A percentile compares a stretch with the other conserved stretches of the same genome.
phyloP scores from a whole-genome alignment of 1,284 basidiomycete species.

The Hemileia vastatrix region DNA sequence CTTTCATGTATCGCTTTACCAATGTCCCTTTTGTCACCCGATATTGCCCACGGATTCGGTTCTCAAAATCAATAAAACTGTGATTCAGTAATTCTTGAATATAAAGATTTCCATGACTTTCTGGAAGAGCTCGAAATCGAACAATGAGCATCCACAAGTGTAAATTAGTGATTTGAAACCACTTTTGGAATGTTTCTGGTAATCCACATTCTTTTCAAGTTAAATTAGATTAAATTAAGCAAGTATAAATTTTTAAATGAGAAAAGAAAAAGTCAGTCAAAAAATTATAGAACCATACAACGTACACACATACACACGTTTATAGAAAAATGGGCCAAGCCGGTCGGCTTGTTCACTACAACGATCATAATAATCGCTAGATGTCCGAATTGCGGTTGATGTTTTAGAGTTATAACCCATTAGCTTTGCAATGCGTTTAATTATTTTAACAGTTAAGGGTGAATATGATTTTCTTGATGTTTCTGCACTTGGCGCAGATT shows the following conservation, averaged over 20 bases:
- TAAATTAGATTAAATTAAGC: neutral
- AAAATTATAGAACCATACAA: slow-evolving; percentile 24
- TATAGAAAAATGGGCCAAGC: slow-evolving; percentile 35
- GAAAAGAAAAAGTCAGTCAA: neutral
- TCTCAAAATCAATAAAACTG: slow-evolving; percentile 91
- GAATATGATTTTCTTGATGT: slow-evolving; percentile 17
- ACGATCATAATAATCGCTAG: slow-evolving; percentile 51
- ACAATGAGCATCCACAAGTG: slow-evolving; percentile 85
- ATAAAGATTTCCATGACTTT: slow-evolving; percentile 56
- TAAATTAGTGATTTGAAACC: slow-evolving; percentile 90
- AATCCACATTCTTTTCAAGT: slow-evolving; percentile 64
- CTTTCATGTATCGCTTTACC: slow-evolving; percentile 79
- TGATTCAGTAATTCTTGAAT: slow-evolving; percentile 80
- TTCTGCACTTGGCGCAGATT: too few species aligned
- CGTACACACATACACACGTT: slow-evolving; percentile 13
- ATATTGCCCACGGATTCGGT: slow-evolving; percentile 69
- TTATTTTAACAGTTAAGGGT: slow-evolving; percentile 25
- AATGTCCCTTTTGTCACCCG: slow-evolving; percentile 62
- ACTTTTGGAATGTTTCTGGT: slow-evolving; percentile 90
- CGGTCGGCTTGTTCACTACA: slow-evolving; percentile 50
- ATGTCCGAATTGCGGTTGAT: slow-evolving; percentile 50
- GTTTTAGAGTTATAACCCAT: slow-evolving; percentile 51
- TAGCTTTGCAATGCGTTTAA: slow-evolving; percentile 46
- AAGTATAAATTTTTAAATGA: neutral
- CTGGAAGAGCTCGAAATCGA: slow-evolving; percentile 72